Base-by-base conservation (phyloP, 176 grass and related monocot species). In the Eleusine indica region DNA sequence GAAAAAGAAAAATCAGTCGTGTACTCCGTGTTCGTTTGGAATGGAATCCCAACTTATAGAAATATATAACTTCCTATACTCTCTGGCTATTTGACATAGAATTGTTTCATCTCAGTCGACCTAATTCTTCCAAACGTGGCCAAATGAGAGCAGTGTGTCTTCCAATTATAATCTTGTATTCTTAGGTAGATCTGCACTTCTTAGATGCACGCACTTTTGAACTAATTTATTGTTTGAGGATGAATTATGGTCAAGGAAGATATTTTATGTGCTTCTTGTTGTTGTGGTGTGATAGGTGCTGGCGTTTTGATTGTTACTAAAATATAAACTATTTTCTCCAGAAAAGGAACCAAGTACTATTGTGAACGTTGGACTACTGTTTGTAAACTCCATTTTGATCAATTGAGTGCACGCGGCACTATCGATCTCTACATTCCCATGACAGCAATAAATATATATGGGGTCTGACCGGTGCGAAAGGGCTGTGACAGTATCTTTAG, bases 1-100 rank as follows among this genome's bases (percentile, higher is more conserved):
- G 32, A 35, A 35, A 2, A 35, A 35, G 2, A 35, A 35, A 35
- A 35, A 35, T 35, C 32, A 35, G 32, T 35, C 32, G 32, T 14
- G 12, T 48, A 62, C 84, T 21, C 62, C 62, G 13, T 81, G 18
- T 80, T 48, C 30, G 4, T 84, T 73, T 84, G 52, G 80, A 85
- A 85, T 63, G 29, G 75, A 2, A 52, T n/a, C 42, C 42, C 2
- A 47, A 47, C 19, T 35, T 35, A 35, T 35, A 35, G 1, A 35
- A 2, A 35, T 2, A 35, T 35, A 35, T 35, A 35, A 35, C 2
- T 35, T 35, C 32, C 32, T 35, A 35, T 35, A 35, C 32, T 35
- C 32, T 35, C 32, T 35, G 2, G 2, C 32, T 35, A 35, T 35
- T 35, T 35, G 32, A 35, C 32, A 35, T 35, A 35, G 32, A 25